These are phyloP conservation scores for Vicia sativa DNA, from an alignment of 306 rosid genomes.

Conservation along the genomic window DNA sequence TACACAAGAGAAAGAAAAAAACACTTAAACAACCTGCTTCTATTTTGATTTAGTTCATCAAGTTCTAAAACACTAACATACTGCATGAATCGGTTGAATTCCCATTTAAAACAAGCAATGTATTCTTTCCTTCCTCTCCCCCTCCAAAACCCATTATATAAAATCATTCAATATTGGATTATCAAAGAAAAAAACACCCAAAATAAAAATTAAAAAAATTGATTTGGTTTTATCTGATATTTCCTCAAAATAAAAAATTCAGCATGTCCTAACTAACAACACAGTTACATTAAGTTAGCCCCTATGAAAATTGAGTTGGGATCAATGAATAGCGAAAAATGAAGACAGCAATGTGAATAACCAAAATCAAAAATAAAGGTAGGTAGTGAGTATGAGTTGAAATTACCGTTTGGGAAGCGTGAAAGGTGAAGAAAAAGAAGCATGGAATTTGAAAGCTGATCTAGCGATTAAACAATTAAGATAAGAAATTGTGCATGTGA, in stretches of 20 bases:
- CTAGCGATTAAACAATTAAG: conserved; percentile 2
- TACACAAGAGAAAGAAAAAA: too few species aligned
- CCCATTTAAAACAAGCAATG: background rate
- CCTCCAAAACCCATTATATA: background rate
- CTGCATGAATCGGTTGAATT: conserved; percentile 1
- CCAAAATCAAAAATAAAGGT: conserved; percentile 17
- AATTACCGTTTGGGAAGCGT: conserved; percentile 35
- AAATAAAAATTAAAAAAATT: too few species aligned
- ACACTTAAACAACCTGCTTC: too few species aligned
- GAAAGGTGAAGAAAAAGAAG: conserved; percentile 22
- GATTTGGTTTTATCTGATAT: background rate
- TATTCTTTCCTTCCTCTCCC: background rate
- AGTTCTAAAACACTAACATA: conserved; percentile 1
- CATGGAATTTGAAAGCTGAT: conserved; percentile 44
- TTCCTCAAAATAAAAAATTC: conserved; percentile 20
- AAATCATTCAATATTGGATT: background rate
- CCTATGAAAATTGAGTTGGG: conserved; percentile 16
- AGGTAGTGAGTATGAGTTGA: conserved; percentile 2
- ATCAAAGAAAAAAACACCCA: background rate
- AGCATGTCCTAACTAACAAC: background rate
- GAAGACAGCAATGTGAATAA: background rate
- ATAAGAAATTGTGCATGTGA: background rate
- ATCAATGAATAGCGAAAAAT: background rate
- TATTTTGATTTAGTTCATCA: conserved; percentile 4
- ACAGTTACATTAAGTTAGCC: background rate